Evolutionary conservation across 2,329 filamentous ascomycete genomes (phyloP).

Genomic region (Zymoseptoria brevis): DNA sequence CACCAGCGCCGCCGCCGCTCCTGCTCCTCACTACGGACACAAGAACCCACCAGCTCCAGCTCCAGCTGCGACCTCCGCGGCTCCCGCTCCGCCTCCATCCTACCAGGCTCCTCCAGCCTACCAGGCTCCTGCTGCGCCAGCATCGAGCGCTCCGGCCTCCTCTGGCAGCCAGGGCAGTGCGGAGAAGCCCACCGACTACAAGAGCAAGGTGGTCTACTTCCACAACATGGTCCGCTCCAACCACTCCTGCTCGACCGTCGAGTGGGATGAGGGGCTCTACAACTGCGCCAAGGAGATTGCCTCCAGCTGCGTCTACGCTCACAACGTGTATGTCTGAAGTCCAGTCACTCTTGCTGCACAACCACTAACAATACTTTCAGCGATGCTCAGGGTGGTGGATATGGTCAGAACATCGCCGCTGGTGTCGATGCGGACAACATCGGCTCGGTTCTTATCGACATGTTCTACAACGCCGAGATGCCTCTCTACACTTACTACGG

Average conservation of each 20-base stretch:
- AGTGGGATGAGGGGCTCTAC: conserved; percentile 59
- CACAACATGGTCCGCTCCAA: conserved; percentile 85
- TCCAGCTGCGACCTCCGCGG: conserved; percentile 1
- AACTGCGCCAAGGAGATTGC: conserved; percentile 58
- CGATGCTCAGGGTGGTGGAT: conserved; percentile 52
- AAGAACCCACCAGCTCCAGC: conserved; percentile 8
- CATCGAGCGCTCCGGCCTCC: conserved; percentile 4
- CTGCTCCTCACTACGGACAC: conserved; percentile 18
- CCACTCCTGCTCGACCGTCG: conserved; percentile 60
- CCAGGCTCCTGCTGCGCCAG: neutral
- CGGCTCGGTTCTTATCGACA: conserved; percentile 62
- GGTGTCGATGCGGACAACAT: conserved; percentile 51
- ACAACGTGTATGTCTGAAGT: conserved; percentile 60
- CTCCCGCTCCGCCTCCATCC: neutral
- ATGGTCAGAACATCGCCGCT: conserved; percentile 89
- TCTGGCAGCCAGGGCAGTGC: conserved; percentile 1
- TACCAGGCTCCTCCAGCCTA: neutral
- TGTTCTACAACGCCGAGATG: conserved; percentile 85
- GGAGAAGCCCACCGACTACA: conserved; percentile 20
- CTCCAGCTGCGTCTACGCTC: conserved; percentile 60
- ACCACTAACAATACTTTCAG: conserved; percentile 35
- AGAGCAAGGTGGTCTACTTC: conserved; percentile 50
- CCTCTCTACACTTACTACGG: conserved; percentile 53
- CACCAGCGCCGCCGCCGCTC: conserved; percentile 9
- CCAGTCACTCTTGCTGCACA: neutral